Evolutionary conservation across 768 basidiomycete genomes (phyloP).

Genomic region (Pleurotus citrinopileatus): DNA sequence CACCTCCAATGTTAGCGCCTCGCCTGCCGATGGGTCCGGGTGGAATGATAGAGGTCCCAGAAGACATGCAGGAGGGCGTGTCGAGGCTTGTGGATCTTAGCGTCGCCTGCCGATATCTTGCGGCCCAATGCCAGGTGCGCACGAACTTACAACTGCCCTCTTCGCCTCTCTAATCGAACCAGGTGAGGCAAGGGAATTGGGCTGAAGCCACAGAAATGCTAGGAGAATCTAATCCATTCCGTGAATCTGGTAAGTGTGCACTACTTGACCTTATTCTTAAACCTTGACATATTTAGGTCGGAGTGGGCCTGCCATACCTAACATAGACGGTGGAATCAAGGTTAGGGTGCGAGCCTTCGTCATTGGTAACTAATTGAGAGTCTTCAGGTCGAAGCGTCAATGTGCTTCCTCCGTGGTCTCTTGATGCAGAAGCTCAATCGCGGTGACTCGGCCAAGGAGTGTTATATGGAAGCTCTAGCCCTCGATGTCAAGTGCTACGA

Average conservation of each 20-base stretch:
- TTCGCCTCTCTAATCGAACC: constrained; percentile 10
- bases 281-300: constrained; percentile 32
- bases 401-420: constrained; percentile 91
- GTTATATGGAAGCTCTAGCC: constrained; percentile 93
- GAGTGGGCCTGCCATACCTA: constrained; percentile 72
- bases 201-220: constrained; percentile 88
- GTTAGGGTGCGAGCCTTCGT: constrained; percentile 34
- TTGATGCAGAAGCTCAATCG: constrained; percentile 94
- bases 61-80: constrained; percentile 59
- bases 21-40: constrained; percentile 71
- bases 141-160: background rate
- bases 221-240: constrained; percentile 89
- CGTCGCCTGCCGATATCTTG: constrained; percentile 93
- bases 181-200: constrained; percentile 90
- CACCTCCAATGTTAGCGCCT: constrained; percentile 33
- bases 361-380: constrained; percentile 2
- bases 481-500: constrained; percentile 98
- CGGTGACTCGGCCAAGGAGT: constrained; percentile 86
- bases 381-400: constrained; percentile 88
- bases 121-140: constrained; percentile 88
- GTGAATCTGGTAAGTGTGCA: constrained; percentile 52
- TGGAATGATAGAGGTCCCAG: constrained; percentile 67
- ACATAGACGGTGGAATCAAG: constrained; percentile 93
- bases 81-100: constrained; percentile 90
- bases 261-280: background rate